Percentiles rank a stretch among this genome's conserved stretches.
These are phyloP conservation scores for Puccinia hordei DNA, from an alignment of 1,284 basidiomycete genomes.

Conservation along the genomic window DNA sequence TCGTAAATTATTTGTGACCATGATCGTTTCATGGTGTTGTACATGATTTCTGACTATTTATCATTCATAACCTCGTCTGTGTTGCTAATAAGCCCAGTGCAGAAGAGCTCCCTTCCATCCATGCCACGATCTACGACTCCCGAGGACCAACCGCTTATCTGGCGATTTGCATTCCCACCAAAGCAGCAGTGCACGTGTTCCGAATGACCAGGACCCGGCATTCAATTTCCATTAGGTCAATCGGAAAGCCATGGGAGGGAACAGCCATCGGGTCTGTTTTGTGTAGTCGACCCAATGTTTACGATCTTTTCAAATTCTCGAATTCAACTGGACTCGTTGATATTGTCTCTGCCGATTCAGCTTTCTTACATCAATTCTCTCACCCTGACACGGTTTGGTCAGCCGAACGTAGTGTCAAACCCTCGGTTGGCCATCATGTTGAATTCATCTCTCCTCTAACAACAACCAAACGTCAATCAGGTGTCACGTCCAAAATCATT, in stretches of 20 bases:
- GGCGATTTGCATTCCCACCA: constrained; percentile 41
- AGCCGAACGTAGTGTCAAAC: constrained; percentile 23
- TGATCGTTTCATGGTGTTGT: constrained; percentile 1
- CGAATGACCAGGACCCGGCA: constrained; percentile 32
- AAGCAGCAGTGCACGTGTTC: constrained; percentile 36
- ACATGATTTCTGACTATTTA: not conserved
- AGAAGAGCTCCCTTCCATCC: constrained; percentile 50
- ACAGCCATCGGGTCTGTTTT: constrained; percentile 67
- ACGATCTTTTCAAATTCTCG: constrained; percentile 66
- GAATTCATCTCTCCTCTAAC: constrained; percentile 31
- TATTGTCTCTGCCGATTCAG: constrained; percentile 48
- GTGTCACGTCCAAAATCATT: not conserved
- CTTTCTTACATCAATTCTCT: constrained; percentile 27
- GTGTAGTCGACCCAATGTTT: constrained; percentile 67
- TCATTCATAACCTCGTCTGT: not conserved
- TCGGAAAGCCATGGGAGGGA: constrained; percentile 61
- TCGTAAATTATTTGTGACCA: not conserved
- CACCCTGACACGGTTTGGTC: constrained; percentile 23
- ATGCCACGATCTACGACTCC: constrained; percentile 43
- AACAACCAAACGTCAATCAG: not conserved
- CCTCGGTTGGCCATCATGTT: constrained; percentile 31
- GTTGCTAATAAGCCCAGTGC: constrained; percentile 24
- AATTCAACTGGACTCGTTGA: constrained; percentile 32
- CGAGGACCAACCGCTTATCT: constrained; percentile 37
- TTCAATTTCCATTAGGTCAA: constrained; percentile 24